Evolutionary conservation across 345 rosid genomes (phyloP), one percentile per base, ranked within the genome.

Genomic region (Iberis pinnata): DNA sequence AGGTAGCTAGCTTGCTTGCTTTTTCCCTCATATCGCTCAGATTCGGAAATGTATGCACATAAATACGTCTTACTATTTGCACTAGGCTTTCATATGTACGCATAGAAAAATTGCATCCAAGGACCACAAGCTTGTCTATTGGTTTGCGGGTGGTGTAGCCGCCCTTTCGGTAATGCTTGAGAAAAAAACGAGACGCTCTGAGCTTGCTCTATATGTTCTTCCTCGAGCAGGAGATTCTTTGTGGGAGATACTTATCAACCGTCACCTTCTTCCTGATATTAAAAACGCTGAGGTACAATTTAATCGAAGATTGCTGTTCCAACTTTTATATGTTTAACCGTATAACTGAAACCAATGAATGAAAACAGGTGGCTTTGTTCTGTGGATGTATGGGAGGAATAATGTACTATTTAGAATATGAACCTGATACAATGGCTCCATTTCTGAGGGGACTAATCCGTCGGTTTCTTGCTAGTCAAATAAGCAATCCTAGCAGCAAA

Each of bases 331-430:
- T n/a, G n/a, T n/a, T n/a, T n/a, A n/a, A n/a, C n/a, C n/a, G n/a
- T n/a, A n/a, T n/a, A n/a, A n/a, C n/a, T n/a, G n/a, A n/a, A n/a
- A n/a, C n/a, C 40, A 38, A 60, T 24, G 4, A 18, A 55, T 31
- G 44, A n/a, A 38, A 49, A 4, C 89, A 93, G 99, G 99, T 93
- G 58, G 92, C 89, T 15, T 52, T 93, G 49, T 93, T 88, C 58
- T 86, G 94, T 72, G 92, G 85, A 18, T 93, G 96, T 71, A 93
- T 93, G 94, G 99, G 99, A 71, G 99, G 95, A 73, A 74, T 93
- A 22, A 93, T 88, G 99, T 93, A 93, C 71, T 93, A 78, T 69
- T 73, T 88, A 46, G 97, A 93, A 67, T 49, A 93, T 44, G 99
- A 93, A 54, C 99, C 99, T 0, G 86, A 86, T 57, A 93, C 99